phyloP scores from a whole-genome alignment of 192 early-diverging fungal species.

The Gamsiella multidivaricata region DNA sequence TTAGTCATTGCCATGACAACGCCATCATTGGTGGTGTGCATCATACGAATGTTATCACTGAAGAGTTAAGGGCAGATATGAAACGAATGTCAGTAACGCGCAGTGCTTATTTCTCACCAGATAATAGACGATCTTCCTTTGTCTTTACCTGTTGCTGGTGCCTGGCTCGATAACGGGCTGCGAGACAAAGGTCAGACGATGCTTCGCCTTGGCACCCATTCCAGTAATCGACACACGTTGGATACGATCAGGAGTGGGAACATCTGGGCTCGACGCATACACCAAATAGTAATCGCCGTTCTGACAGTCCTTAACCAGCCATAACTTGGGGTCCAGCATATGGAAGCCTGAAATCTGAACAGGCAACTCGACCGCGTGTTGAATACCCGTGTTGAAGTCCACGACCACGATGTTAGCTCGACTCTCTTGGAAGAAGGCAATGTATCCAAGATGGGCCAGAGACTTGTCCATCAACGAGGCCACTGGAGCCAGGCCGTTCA shows the following conservation, averaged over 20 bases:
- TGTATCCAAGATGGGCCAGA: slow-evolving; percentile 36
- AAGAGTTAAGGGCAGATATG: background rate
- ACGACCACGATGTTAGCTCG: slow-evolving; percentile 57
- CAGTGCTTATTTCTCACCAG: too few relatives aligned
- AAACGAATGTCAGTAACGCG: too few relatives aligned
- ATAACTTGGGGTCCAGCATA: slow-evolving; percentile 57
- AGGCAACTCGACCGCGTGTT: slow-evolving; percentile 63
- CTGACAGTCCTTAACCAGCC: slow-evolving; percentile 61
- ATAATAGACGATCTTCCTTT: too few relatives aligned
- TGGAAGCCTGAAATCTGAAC: slow-evolving; percentile 55
- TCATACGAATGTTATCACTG: slow-evolving; percentile 39
- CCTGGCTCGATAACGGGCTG: slow-evolving; percentile 28
- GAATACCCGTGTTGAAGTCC: slow-evolving; percentile 65
- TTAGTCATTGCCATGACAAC: slow-evolving; percentile 45
- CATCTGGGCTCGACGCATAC: slow-evolving; percentile 32
- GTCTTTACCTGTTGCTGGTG: slow-evolving; percentile 22
- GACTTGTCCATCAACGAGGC: slow-evolving; percentile 50
- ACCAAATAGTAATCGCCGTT: slow-evolving; percentile 52
- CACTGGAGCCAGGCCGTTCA: slow-evolving; percentile 37
- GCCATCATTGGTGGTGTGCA: slow-evolving; percentile 53
- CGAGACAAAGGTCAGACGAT: slow-evolving; percentile 47
- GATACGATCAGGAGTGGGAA: slow-evolving; percentile 27
- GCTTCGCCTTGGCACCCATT: slow-evolving; percentile 50
- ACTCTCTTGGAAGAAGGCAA: slow-evolving; percentile 67
- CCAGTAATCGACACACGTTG: slow-evolving; percentile 41